Conservation (phyloP, 306 rosid genomes). For the Trifolium dubium region DNA sequence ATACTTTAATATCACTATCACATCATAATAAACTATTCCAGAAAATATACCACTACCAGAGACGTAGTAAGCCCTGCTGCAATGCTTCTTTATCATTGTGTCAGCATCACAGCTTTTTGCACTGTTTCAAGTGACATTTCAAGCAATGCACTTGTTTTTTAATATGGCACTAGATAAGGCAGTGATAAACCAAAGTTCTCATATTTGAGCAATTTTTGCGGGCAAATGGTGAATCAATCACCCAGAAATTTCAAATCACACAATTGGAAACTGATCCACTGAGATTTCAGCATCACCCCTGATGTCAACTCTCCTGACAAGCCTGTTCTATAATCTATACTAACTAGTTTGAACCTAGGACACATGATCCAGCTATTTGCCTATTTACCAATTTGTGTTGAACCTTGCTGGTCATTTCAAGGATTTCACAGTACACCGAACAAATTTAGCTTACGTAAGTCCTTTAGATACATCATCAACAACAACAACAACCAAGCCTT, state of each 20-base stretch:
- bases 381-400: background rate
- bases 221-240: background rate
- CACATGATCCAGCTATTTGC: background rate
- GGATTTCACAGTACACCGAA: background rate
- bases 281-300: background rate
- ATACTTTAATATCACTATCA: background rate
- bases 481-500: background rate
- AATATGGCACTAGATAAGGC: background rate
- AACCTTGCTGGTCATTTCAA: background rate
- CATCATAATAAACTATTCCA: background rate
- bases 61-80: background rate
- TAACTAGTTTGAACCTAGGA: background rate
- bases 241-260: background rate
- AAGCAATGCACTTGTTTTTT: constrained; percentile 8
- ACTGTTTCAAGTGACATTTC: background rate
- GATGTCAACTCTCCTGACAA: background rate
- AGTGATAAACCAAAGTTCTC: background rate
- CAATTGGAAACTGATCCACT: background rate
- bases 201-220: background rate
- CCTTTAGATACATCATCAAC: background rate
- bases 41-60: background rate
- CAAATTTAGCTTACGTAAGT: background rate
- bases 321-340: background rate
- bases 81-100: background rate
- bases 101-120: background rate